Percentiles rank a stretch among this genome's conserved stretches.
These are phyloP conservation scores for Calonectria pseudoreteaudii DNA, from an alignment of 2,329 filamentous ascomycete genomes.

Conservation along the genomic window DNA sequence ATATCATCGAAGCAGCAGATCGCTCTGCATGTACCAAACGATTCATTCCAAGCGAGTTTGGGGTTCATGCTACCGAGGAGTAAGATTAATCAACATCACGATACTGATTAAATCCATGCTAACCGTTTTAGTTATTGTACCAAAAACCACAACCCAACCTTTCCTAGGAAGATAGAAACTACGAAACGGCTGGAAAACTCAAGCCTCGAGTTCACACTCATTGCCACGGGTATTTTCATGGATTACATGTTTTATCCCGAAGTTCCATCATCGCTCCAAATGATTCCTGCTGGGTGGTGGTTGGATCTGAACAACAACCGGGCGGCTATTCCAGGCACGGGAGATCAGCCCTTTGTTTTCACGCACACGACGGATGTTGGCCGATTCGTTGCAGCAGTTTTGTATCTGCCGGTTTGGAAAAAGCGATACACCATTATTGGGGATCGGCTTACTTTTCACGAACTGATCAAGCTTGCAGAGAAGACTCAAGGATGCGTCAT, in stretches of 20 bases:
- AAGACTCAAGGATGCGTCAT: not conserved
- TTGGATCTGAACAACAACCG: not conserved
- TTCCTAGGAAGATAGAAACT: not conserved
- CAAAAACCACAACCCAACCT: not conserved
- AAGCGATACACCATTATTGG: not conserved
- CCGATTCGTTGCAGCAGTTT: not conserved
- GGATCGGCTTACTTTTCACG: not conserved
- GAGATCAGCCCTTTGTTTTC: not conserved
- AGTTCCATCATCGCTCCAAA: not conserved
- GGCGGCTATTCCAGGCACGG: not conserved
- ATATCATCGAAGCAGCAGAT: not conserved
- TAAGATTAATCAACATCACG: not conserved
- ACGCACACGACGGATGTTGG: not conserved
- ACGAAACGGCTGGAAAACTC: not conserved
- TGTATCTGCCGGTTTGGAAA: not conserved
- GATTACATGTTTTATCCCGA: not conserved
- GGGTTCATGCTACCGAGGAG: not conserved
- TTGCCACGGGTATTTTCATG: not conserved
- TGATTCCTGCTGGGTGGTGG: not conserved
- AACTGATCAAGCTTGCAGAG: not conserved
- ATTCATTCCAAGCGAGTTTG: not conserved
- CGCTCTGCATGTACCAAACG: not conserved
- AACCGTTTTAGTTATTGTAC: not conserved
- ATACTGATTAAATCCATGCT: not conserved
- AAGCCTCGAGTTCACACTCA: not conserved